Base-by-base conservation (phyloP, 1,139 yeast genomes). In the Protomyces inouyei region DNA sequence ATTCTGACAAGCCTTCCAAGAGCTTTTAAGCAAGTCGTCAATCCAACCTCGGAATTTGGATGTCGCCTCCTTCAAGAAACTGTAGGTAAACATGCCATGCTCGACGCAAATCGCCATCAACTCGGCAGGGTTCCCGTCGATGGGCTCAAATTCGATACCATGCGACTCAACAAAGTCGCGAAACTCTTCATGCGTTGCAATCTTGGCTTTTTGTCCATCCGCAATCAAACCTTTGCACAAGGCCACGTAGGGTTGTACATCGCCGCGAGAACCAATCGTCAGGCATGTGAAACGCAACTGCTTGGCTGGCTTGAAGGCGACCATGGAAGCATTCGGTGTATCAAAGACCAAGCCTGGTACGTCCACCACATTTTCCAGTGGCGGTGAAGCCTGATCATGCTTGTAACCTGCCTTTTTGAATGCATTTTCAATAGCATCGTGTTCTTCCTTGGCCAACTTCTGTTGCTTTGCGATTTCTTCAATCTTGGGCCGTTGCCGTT, bases 261-360 rank as follows among this genome's bases (percentile, higher is more conserved):
- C 98, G 53, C 98, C 98, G 65, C 98, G 79, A 0, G 97, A 89
- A 0, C 98, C 98, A 72, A 92, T 92, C 0, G 98, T 92, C 66
- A 92, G 76, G 64, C 91, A 77, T 0, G 90, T 86, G 71, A 92
- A 83, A 53, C 81, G 83, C 69, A 81, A 81, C 0, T 84, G 77
- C 56, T 55, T 60, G 35, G 66, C 57, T 28, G 71, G 67, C 55
- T 66, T 69, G 48, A 67, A 63, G 16, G 60, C 37, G 21, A 56
- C 25, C n/a, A 61, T n/a, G 5, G 67, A 52, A 3, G 69, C 57
- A 9, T 65, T 60, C 6, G 68, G 55, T 9, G 57, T 36, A 35
- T 67, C 70, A 45, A 70, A 70, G 14, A 70, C 67, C 43, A 70
- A 25, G 18, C 70, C 70, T n/a, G 68, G 63, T 25, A 45, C 65